A percentile compares a stretch with the other conserved stretches of the same genome.
Evolutionary conservation across 2,329 filamentous ascomycete species (phyloP).

Genomic region (Paecilomyces formosus): DNA sequence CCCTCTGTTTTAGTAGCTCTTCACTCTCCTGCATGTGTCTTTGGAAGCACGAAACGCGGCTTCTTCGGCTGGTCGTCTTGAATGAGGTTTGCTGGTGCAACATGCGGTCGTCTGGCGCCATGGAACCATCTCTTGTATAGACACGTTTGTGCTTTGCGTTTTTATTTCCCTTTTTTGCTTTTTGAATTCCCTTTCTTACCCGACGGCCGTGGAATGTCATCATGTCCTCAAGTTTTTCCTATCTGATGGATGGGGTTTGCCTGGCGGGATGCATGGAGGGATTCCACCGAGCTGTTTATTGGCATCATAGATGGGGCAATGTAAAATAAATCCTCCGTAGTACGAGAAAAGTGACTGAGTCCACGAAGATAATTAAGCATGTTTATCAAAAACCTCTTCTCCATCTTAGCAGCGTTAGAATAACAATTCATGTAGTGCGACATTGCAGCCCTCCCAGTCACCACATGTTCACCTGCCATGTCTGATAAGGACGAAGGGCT

Average conservation of each 20-base stretch:
- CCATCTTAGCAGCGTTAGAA: not conserved
- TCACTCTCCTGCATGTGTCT: constrained; percentile 25
- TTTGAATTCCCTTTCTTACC: constrained; percentile 7
- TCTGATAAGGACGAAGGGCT: too few relatives aligned
- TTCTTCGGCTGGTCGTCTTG: constrained; percentile 21
- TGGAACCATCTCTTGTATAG: constrained; percentile 33
- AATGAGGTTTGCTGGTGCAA: constrained; percentile 25
- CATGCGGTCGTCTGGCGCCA: constrained; percentile 30
- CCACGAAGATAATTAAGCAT: not conserved
- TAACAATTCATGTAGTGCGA: too few relatives aligned
- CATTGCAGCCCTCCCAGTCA: too few relatives aligned
- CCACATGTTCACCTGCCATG: not conserved
- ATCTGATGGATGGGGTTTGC: constrained; percentile 13
- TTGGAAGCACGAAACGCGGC: constrained; percentile 25
- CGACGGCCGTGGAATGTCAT: not conserved
- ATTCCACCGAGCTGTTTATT: constrained; percentile 21
- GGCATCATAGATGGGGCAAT: constrained; percentile 33
- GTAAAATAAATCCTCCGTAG: constrained; percentile 22
- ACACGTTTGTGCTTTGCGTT: constrained; percentile 18
- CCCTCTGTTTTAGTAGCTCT: constrained; percentile 39
- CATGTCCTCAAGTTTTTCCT: not conserved
- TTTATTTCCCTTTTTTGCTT: constrained; percentile 9
- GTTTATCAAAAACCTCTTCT: not conserved
- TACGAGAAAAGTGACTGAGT: not conserved
- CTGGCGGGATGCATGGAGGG: constrained; percentile 20